These are phyloP conservation scores for Adansonia grandidieri DNA, from an alignment of 441 rosid genomes.

Conservation along the genomic window DNA sequence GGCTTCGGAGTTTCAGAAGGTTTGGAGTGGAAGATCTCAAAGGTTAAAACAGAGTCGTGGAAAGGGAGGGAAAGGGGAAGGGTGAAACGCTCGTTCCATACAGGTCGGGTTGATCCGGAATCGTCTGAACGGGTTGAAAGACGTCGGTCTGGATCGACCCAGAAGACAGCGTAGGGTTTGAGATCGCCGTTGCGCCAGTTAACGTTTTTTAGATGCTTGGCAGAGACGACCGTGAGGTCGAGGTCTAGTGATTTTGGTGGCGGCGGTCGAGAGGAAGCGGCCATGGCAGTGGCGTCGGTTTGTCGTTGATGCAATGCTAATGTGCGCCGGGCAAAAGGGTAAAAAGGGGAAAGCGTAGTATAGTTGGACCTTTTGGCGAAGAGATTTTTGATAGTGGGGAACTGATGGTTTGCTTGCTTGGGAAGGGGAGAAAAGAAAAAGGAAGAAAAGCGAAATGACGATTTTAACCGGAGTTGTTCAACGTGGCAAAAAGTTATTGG, in stretches of 20 bases:
- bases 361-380: neutral
- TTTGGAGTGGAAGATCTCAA: conserved; percentile 54
- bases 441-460: neutral
- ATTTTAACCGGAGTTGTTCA: neutral
- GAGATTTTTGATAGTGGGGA: neutral
- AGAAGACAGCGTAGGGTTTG: conserved; percentile 46
- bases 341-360: neutral
- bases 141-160: conserved; percentile 46
- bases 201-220: conserved; percentile 54
- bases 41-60: conserved; percentile 34
- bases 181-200: conserved; percentile 47
- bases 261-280: conserved; percentile 36
- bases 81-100: conserved; percentile 50
- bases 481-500: neutral
- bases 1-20: conserved; percentile 56
- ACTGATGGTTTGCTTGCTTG: neutral
- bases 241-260: conserved; percentile 41
- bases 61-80: conserved; percentile 34
- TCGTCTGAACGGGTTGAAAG: conserved; percentile 43
- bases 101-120: conserved; percentile 43
- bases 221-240: conserved; percentile 42
- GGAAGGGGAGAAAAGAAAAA: neutral
- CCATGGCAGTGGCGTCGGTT: conserved; percentile 28
- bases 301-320: neutral
- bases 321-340: neutral